These are phyloP conservation scores for Diaporthe amygdali DNA, from an alignment of 2,329 filamentous ascomycete species.

Conservation along the genomic window DNA sequence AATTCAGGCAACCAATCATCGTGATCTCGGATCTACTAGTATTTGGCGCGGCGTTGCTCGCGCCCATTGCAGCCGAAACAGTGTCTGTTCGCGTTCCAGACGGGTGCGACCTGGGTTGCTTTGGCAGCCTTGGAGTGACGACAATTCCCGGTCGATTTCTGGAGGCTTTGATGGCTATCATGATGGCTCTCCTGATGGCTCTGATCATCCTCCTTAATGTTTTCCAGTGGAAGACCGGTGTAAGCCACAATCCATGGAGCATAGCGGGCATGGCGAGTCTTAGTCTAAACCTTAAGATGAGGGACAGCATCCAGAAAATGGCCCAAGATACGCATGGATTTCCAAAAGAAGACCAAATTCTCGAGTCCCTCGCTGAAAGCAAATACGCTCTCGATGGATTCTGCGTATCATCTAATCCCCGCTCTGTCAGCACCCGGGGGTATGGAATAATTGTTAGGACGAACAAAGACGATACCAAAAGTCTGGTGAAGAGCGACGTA, in stretches of 20 bases:
- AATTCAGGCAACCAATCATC: conserved; percentile 3
- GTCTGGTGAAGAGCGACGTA: background rate
- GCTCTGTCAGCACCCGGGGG: background rate
- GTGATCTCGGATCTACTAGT: conserved; percentile 20
- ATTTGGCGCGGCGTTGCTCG: conserved; percentile 12
- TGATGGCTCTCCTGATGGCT: conserved; percentile 31
- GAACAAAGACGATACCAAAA: background rate
- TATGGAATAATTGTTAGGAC: conserved; percentile 11
- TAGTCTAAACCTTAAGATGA: conserved; percentile 30
- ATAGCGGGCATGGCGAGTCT: conserved; percentile 38
- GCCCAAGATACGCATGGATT: background rate
- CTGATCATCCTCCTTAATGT: conserved; percentile 33
- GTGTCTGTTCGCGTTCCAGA: conserved; percentile 7
- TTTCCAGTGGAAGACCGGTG: conserved; percentile 36
- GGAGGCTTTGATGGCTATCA: conserved; percentile 34
- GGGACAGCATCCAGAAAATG: background rate
- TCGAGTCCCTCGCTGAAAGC: background rate
- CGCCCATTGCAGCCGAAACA: conserved; percentile 17
- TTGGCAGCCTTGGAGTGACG: conserved; percentile 9
- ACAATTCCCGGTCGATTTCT: background rate
- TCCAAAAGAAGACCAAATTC: background rate
- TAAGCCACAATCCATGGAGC: conserved; percentile 41
- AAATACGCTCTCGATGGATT: background rate
- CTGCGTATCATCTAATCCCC: background rate
- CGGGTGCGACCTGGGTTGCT: background rate